A percentile compares a stretch with the other conserved stretches of the same genome.
Evolutionary conservation across 108 stramenopile genomes (phyloP).

Genomic region (Tribonema minus): DNA sequence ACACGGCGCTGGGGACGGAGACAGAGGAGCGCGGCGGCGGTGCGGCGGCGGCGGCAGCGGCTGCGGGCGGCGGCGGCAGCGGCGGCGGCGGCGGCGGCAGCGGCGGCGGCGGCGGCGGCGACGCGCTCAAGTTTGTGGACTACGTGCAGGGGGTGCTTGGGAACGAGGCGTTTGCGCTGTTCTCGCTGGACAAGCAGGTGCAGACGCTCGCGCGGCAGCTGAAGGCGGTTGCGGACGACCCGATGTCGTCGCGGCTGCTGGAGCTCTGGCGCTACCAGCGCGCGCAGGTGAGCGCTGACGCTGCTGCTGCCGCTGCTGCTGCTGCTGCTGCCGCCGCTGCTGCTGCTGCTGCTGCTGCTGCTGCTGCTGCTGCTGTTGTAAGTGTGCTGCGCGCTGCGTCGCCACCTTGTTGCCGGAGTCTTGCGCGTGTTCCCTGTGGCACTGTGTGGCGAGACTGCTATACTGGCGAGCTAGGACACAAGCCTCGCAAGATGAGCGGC

Average conservation of each 20-base stretch:
- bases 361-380: no score
- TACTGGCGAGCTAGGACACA: no score
- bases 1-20: neutral
- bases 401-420: no score
- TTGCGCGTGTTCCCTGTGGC: no score
- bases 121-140: slow-evolving; percentile 51
- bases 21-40: neutral
- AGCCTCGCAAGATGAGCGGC: no score
- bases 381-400: no score
- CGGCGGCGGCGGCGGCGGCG: no score
- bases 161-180: slow-evolving; percentile 45
- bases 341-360: neutral
- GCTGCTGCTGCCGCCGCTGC: neutral
- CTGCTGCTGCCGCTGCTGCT: neutral
- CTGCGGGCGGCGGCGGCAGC: neutral
- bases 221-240: slow-evolving; percentile 34
- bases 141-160: slow-evolving; percentile 55
- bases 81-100: no score
- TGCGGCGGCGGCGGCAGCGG: no score
- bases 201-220: slow-evolving; percentile 39
- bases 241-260: neutral
- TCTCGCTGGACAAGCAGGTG: slow-evolving; percentile 54
- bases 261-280: slow-evolving; percentile 12
- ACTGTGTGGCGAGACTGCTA: no score
- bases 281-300: neutral